Percentiles rank a stretch among this genome's conserved stretches.
Evolutionary conservation across 2,329 filamentous ascomycete species (phyloP).

Genomic region (Tetracladium maxilliforme): DNA sequence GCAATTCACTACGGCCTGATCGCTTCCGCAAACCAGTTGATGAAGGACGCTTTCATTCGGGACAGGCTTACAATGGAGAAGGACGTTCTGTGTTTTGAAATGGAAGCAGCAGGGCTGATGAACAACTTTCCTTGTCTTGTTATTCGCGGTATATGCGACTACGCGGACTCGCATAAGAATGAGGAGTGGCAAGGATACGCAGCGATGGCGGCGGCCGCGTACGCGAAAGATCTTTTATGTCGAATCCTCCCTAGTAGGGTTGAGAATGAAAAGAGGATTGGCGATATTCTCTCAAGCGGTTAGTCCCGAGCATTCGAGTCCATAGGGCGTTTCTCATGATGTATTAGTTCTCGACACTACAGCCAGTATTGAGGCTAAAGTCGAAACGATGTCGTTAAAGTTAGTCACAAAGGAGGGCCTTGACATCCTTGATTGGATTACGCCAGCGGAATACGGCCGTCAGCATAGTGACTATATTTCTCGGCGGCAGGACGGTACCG

Average conservation of each 20-base stretch:
- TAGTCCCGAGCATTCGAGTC: too few species aligned
- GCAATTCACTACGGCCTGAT: constrained; percentile 16
- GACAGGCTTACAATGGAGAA: constrained; percentile 10
- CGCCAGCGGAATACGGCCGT: constrained; percentile 15
- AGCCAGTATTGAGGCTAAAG: too few species aligned
- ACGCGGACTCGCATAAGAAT: constrained; percentile 10
- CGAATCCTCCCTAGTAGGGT: constrained; percentile 7
- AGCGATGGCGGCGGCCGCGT: constrained; percentile 1
- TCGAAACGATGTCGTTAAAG: too few species aligned
- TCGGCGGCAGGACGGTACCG: constrained; percentile 4
- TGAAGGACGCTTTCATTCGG: constrained; percentile 12
- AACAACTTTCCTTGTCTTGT: constrained; percentile 13
- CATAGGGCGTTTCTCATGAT: too few species aligned
- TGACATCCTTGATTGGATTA: constrained; percentile 25
- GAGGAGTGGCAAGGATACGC: constrained; percentile 2
- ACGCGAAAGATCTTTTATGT: constrained; percentile 4
- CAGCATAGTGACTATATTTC: constrained; percentile 24
- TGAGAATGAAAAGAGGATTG: constrained; percentile 7
- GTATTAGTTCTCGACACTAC: too few species aligned
- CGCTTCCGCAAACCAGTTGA: constrained; percentile 14
- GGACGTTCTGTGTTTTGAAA: constrained; percentile 14
- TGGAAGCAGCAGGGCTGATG: constrained; percentile 13
- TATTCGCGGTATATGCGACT: constrained; percentile 16
- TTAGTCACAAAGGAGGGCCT: too few species aligned
- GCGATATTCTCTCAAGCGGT: constrained; percentile 4